Base-by-base conservation (phyloP, 1,284 basidiomycete genomes). In the Ustilago nuda region DNA sequence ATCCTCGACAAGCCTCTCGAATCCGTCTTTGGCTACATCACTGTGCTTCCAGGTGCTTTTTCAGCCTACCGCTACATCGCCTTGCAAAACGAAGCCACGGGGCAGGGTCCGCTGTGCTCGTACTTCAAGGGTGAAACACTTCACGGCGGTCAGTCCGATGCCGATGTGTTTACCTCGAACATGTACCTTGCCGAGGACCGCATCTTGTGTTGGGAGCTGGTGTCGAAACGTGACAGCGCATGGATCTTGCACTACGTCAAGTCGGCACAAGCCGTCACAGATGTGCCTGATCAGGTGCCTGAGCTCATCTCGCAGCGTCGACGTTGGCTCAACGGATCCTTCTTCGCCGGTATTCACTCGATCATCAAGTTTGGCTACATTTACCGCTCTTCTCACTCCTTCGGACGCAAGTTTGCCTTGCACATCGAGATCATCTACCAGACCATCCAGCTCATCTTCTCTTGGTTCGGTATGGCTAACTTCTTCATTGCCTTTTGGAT, bases 81-180 rank as follows among this genome's bases (percentile, higher is more conserved):
- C 6, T 86, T 98, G 63, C 92, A 94, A 86, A 96, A 98, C 82
- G 93, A 96, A 76, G 82, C 87, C 5, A 88, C 87, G 13, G 94
- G 94, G 0, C 91, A 94, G 78, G 95, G 94, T 0, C 95, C 95
- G 0, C 84, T 98, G 71, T 92, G 94, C 77, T 94, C 95, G 85
- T 98, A 98, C 87, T 98, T 98, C 89, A 87, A 95, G 48, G 95
- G 95, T 30, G 89, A 95, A 91, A 86, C 92, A 94, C 91, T 79
- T 78, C 65, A 80, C 65, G 69, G 78, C 43, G 76, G 66, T 9
- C 68, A 72, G 17, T 75, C 77, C 30, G 80, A 85, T 27, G 81
- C 80, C 2, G 83, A 84, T 65, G 83, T 84, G 23, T 85, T 85
- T 35, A 82, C 80, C 15, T 77, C 74, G 52, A 85, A 85, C 69